Evolutionary conservation across 805 yeast genomes (phyloP).

Genomic region (Myxozyma vanderwaltii): DNA sequence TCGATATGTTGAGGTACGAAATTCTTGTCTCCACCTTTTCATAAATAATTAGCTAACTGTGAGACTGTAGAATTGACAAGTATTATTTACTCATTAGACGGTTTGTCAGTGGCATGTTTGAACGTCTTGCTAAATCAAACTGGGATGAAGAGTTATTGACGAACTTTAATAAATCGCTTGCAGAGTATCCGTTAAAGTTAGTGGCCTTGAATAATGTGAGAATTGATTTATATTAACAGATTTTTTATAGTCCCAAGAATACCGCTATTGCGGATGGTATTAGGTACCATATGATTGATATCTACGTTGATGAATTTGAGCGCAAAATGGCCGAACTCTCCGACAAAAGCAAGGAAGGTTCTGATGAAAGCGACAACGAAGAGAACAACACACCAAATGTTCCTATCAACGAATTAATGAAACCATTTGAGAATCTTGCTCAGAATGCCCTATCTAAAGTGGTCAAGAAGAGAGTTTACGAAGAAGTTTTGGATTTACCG

Average conservation of each 20-base stretch:
- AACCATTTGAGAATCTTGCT: constrained; percentile 60
- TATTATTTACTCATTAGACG: constrained; percentile 79
- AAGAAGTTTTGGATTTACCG: constrained; percentile 66
- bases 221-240: not conserved
- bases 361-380: constrained; percentile 41
- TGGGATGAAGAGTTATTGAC: constrained; percentile 59
- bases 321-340: constrained; percentile 56
- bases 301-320: constrained; percentile 82
- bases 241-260: constrained; percentile 13
- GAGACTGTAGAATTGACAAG: constrained; percentile 70
- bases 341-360: not conserved
- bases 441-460: constrained; percentile 58
- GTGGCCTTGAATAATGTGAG: constrained; percentile 37
- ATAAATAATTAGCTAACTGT: not conserved
- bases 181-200: constrained; percentile 40
- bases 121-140: constrained; percentile 52
- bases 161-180: constrained; percentile 50
- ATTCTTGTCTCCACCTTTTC: too few species aligned
- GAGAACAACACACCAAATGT: constrained; percentile 39
- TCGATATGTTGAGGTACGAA: constrained; percentile 41
- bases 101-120: constrained; percentile 65
- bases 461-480: constrained; percentile 62
- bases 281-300: constrained; percentile 82
- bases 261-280: constrained; percentile 67
- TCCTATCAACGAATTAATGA: constrained; percentile 59